phyloP scores from a whole-genome alignment of 2,329 filamentous ascomycete species.

The Trichophyton benhamiae region DNA sequence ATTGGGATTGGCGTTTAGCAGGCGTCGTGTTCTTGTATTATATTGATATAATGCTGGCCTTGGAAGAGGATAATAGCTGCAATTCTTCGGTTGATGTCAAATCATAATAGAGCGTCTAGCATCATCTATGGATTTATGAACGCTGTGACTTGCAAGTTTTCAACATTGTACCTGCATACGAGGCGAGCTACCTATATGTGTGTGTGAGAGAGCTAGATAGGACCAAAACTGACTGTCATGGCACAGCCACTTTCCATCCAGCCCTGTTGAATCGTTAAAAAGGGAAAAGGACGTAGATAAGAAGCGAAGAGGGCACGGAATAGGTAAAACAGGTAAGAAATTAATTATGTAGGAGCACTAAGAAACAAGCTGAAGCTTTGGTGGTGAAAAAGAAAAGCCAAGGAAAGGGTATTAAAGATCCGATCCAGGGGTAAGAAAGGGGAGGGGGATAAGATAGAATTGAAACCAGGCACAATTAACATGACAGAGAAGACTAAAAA shows the following conservation, averaged over 20 bases:
- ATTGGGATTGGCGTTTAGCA: background rate
- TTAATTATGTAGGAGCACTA: conserved; percentile 1
- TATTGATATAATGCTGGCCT: background rate
- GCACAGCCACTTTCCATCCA: background rate
- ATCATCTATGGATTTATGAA: too few relatives aligned
- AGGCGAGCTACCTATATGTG: too few relatives aligned
- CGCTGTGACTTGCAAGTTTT: too few relatives aligned
- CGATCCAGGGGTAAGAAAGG: background rate
- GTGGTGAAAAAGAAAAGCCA: background rate
- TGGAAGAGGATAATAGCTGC: too few relatives aligned
- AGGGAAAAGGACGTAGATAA: background rate
- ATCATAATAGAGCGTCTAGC: too few relatives aligned
- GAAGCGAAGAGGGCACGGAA: too few relatives aligned
- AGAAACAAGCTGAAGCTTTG: background rate
- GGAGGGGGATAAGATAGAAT: background rate
- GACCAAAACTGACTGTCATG: too few relatives aligned
- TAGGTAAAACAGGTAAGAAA: background rate
- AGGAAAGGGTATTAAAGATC: conserved; percentile 1
- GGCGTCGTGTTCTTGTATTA: background rate
- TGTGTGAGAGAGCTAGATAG: too few relatives aligned
- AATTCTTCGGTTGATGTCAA: too few relatives aligned
- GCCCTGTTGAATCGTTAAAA: background rate
- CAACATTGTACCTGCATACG: too few relatives aligned
- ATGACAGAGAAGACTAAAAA: background rate
- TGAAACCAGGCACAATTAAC: background rate